Base-by-base conservation (phyloP, 2,329 filamentous ascomycete genomes). In the Massarina eburnea region DNA sequence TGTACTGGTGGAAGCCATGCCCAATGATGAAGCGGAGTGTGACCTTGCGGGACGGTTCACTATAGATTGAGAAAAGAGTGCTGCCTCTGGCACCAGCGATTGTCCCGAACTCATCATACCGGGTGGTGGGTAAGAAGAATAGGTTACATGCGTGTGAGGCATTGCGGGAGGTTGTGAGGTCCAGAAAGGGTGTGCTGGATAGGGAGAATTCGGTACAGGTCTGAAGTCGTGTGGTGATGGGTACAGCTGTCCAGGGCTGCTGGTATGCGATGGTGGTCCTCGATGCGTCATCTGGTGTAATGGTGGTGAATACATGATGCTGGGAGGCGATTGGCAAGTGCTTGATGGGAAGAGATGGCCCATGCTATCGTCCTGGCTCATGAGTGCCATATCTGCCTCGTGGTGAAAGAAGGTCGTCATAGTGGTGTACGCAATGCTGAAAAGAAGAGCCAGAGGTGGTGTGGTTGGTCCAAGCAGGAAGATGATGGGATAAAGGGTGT, bases 221-320 rank as follows among this genome's bases (percentile, higher is more conserved):
- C 55, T 48, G 50, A 65, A 68, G 30, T 62, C 58, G 39, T 67
- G 58, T 22, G 62, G 51, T 44, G 62, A 57, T 15, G 58, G 43
- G 44, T 64, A 68, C 38, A 67, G 58, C 26, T 51, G 52, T 42
- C 52, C 59, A 43, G 22, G 35, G 9, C 55, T 54, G 36, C 53
- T 54, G 19, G 61, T 39, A 27, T 66, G 55, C 9, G 55, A 57
- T 3, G 58, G 55, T 8, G 58, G 48, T 4, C 60, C 45, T 21
- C 54, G 56, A 38, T 64, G 61, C 29, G 53, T 12, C 53, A 67
- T 57, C n/a, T 65, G 59, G 26, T 67, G 65, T 27, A 69, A 55
- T 24, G 66, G 60, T 45, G 65, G 61, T 39, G 67, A 68, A 48
- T 70, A 70, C 55, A 70, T 63, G 52, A 69, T 67, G 55, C 55